Conservation (phyloP, 139 green algal genomes). For the Asterochloris sp. region DNA sequence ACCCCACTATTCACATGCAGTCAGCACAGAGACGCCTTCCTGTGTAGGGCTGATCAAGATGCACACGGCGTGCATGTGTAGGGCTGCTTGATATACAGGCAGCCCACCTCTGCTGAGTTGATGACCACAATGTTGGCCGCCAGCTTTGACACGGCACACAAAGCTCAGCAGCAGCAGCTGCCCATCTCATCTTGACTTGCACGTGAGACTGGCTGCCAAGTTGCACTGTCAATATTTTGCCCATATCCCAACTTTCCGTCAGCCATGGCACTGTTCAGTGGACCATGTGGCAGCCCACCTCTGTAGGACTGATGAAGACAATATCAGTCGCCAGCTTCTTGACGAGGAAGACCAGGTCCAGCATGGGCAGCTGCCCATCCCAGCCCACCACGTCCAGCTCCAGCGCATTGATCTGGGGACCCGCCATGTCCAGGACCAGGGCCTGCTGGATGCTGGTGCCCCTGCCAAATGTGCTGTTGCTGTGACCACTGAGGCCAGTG, state of each 20-base stretch:
- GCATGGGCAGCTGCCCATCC: constrained; percentile 70
- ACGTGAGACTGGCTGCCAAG: too few relatives aligned
- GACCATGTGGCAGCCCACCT: not conserved
- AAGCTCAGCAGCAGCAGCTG: too few relatives aligned
- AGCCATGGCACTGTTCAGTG: not conserved
- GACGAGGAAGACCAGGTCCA: constrained; percentile 68
- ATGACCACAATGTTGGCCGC: too few relatives aligned
- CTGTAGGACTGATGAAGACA: constrained; percentile 9
- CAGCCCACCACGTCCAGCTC: constrained; percentile 53
- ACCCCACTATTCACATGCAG: too few relatives aligned
- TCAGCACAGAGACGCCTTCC: too few relatives aligned
- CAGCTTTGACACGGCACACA: too few relatives aligned
- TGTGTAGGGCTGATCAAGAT: too few relatives aligned
- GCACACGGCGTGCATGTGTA: too few relatives aligned
- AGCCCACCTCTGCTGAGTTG: too few relatives aligned
- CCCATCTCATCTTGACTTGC: too few relatives aligned
- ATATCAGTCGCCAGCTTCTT: constrained; percentile 14
- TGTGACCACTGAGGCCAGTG: not conserved
- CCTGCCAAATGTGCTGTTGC: constrained; percentile 25
- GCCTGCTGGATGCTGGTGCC: constrained; percentile 65
- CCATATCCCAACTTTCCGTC: not conserved
- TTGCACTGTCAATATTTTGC: too few relatives aligned
- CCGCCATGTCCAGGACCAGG: constrained; percentile 55
- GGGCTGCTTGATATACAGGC: too few relatives aligned
- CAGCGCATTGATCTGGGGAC: constrained; percentile 15